phyloP scores from a whole-genome alignment of 352 stramenopile genomes.

The Ophiocytium majus region DNA sequence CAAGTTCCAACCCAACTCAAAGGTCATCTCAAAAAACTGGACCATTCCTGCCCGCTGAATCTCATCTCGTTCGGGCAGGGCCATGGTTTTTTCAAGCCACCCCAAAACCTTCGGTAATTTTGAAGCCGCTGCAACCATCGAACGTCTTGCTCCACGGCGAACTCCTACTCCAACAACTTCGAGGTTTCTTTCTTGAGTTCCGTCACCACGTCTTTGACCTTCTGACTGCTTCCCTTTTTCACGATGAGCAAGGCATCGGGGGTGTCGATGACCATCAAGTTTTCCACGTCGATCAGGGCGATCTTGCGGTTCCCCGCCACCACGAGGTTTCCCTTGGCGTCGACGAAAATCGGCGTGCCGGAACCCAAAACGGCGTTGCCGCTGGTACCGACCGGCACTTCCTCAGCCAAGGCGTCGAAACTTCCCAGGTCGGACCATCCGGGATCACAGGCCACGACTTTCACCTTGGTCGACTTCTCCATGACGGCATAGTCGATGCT shows the following conservation, averaged over 20 bases:
- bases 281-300: not conserved
- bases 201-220: not conserved
- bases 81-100: too few relatives aligned
- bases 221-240: not conserved
- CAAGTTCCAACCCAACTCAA: too few relatives aligned
- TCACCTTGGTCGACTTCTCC: not conserved
- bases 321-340: not conserved
- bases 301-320: not conserved
- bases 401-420: not conserved
- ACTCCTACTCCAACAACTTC: not conserved
- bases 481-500: constrained; percentile 11
- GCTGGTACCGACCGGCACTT: not conserved
- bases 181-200: not conserved
- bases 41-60: too few relatives aligned
- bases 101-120: too few relatives aligned
- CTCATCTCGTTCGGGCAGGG: too few relatives aligned
- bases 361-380: not conserved
- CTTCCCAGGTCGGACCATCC: not conserved
- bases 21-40: too few relatives aligned
- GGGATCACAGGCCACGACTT: not conserved
- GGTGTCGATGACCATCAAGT: not conserved
- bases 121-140: too few relatives aligned
- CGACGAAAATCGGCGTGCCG: not conserved
- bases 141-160: too few relatives aligned
- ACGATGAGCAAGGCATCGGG: not conserved